Percentiles rank a stretch among this genome's conserved stretches.
Conservation (phyloP, 202 grass and related monocot species). For the Zoysia matrella region DNA sequence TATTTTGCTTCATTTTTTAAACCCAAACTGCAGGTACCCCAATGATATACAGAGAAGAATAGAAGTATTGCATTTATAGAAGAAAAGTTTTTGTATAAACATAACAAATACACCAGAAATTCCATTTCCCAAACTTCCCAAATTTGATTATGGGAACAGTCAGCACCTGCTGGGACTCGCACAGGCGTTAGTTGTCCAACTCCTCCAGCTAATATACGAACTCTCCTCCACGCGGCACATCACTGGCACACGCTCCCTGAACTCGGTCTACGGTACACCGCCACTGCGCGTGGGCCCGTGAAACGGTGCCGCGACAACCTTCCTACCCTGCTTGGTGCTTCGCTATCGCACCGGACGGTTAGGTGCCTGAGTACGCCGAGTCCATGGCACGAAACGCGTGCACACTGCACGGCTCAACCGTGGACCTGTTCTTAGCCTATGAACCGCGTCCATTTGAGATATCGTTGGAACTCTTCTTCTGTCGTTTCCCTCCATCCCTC, state of each 20-base stretch:
- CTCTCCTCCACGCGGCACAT: conserved; percentile 44
- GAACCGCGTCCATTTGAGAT: conserved; percentile 8
- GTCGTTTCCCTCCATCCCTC: not conserved
- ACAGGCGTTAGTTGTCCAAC: conserved; percentile 4
- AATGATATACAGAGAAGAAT: not conserved
- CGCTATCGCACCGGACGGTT: not conserved
- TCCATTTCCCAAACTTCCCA: not conserved
- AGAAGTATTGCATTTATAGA: not conserved
- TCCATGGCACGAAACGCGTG: not conserved
- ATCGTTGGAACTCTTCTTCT: not conserved
- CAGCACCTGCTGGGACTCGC: not conserved
- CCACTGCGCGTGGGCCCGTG: not conserved
- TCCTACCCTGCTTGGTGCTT: not conserved
- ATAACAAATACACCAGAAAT: too few relatives aligned
- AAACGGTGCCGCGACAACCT: conserved; percentile 3
- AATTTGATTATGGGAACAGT: too few relatives aligned
- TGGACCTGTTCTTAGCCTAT: not conserved
- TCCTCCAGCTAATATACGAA: conserved; percentile 19
- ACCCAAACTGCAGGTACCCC: not conserved
- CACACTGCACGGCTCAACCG: not conserved
- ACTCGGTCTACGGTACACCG: conserved; percentile 21
- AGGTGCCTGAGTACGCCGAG: not conserved
- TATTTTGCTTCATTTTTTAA: not conserved
- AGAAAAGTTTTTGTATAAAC: too few relatives aligned
- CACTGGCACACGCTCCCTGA: not conserved